Conservation (phyloP, 306 rosid species). For the Pyrus communis region DNA sequence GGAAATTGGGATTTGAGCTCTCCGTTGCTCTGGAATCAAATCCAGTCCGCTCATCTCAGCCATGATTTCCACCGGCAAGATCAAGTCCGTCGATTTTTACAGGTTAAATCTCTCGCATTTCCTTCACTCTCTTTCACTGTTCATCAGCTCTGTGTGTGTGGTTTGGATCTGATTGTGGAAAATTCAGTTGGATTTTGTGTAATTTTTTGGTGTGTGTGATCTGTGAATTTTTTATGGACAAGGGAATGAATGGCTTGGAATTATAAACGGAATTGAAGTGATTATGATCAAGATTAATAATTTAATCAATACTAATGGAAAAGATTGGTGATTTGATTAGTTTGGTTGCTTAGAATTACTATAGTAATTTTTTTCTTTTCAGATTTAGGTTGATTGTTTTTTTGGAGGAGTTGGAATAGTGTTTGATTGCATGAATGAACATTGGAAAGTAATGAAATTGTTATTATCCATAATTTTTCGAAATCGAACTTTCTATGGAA, state of each 20-base stretch:
- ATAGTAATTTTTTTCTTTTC: neutral
- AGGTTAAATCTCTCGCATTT: constrained; percentile 50
- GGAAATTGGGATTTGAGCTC: constrained; percentile 23
- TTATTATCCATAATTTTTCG: neutral
- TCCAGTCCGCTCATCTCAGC: constrained; percentile 1
- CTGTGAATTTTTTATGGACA: neutral
- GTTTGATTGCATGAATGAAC: neutral
- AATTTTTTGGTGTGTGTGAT: neutral
- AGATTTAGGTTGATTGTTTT: too few relatives aligned
- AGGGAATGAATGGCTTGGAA: neutral
- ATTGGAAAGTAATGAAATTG: neutral
- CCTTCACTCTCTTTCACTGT: neutral
- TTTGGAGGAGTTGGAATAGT: neutral
- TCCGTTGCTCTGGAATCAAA: neutral
- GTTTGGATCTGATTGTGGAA: neutral
- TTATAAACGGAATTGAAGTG: neutral
- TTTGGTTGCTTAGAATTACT: neutral
- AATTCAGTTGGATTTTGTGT: neutral
- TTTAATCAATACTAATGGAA: neutral
- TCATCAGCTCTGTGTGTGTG: neutral
- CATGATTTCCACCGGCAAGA: constrained; percentile 76
- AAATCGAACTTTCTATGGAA: neutral
- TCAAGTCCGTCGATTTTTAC: constrained; percentile 95
- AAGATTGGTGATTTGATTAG: neutral
- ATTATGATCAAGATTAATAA: neutral